A percentile compares a stretch with the other conserved stretches of the same genome.
phyloP scores from a whole-genome alignment of 1,284 basidiomycete species.

The Pulveroboletus sp. region DNA sequence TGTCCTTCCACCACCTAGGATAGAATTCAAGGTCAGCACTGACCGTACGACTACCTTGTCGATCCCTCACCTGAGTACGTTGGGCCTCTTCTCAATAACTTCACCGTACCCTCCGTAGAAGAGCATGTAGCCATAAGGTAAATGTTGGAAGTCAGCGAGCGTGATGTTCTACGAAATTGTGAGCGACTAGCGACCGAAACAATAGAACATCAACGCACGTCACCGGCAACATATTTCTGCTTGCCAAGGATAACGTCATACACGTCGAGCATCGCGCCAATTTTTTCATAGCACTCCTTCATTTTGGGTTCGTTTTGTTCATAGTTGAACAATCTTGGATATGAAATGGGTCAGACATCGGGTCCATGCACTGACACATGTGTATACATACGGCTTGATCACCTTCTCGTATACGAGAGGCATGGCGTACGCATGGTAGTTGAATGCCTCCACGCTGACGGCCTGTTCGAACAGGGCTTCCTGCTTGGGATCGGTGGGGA shows the following conservation, averaged over 20 bases:
- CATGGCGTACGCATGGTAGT: too few relatives aligned
- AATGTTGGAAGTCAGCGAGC: constrained; percentile 50
- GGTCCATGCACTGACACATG: too few relatives aligned
- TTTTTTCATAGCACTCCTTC: constrained; percentile 18
- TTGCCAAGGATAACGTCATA: constrained; percentile 47
- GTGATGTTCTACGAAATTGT: constrained; percentile 36
- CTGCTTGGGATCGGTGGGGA: constrained; percentile 30
- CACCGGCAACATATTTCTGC: constrained; percentile 46
- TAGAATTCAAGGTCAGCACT: constrained; percentile 5
- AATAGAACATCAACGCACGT: too few relatives aligned
- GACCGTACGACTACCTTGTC: background rate
- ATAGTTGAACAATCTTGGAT: constrained; percentile 1
- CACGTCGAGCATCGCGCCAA: constrained; percentile 37
- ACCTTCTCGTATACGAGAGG: too few relatives aligned
- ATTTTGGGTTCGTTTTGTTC: constrained; percentile 28
- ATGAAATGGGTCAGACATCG: background rate
- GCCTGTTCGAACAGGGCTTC: constrained; percentile 34
- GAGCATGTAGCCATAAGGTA: too few relatives aligned
- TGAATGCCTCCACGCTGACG: background rate
- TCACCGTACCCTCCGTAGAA: too few relatives aligned
- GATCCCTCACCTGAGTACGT: constrained; percentile 25
- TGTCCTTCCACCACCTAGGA: constrained; percentile 9
- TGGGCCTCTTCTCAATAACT: constrained; percentile 11
- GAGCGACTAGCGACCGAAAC: constrained; percentile 4
- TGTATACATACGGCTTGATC: too few relatives aligned